Evolutionary conservation across 495 filamentous ascomycete genomes (phyloP).

Genomic region (Stereocaulon alpinum): DNA sequence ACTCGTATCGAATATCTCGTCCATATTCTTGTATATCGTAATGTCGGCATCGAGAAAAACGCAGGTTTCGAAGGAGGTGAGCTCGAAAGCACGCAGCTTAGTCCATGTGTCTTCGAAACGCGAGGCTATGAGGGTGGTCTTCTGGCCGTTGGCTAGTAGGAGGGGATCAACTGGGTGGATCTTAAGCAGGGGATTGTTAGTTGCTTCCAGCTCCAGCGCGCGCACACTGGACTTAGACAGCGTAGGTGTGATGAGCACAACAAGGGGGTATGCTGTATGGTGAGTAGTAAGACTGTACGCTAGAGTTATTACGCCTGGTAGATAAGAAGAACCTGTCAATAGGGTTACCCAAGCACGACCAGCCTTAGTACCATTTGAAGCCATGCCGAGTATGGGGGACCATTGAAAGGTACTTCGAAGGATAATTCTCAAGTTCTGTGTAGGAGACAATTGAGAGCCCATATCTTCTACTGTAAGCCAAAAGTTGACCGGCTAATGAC

Average conservation of each 20-base stretch:
- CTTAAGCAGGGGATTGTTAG: slow-evolving; percentile 26
- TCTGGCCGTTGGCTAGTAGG: slow-evolving; percentile 11
- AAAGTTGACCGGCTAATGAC: neutral
- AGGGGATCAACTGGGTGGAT: slow-evolving; percentile 29
- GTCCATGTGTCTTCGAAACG: slow-evolving; percentile 47
- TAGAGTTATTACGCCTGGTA: slow-evolving; percentile 41
- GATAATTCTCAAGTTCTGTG: neutral
- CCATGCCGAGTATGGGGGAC: neutral
- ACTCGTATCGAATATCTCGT: slow-evolving; percentile 32
- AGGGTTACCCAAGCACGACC: slow-evolving; percentile 35
- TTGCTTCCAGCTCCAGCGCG: slow-evolving; percentile 29
- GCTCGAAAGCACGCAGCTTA: slow-evolving; percentile 42
- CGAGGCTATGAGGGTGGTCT: slow-evolving; percentile 19
- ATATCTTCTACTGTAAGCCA: neutral
- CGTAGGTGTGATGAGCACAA: slow-evolving; percentile 36
- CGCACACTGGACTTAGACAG: slow-evolving; percentile 24
- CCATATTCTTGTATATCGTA: slow-evolving; percentile 35
- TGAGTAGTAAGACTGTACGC: slow-evolving; percentile 37
- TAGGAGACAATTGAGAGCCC: neutral
- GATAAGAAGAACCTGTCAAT: slow-evolving; percentile 40
- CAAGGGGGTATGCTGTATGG: slow-evolving; percentile 34
- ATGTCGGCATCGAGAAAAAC: slow-evolving; percentile 45
- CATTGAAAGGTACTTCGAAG: no score
- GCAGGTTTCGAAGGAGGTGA: slow-evolving; percentile 31
- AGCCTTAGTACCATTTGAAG: neutral